A percentile compares a stretch with the other conserved stretches of the same genome.
Evolutionary conservation across 495 filamentous ascomycete genomes (phyloP).

Genomic region (Hypoxylon crocopeplum): DNA sequence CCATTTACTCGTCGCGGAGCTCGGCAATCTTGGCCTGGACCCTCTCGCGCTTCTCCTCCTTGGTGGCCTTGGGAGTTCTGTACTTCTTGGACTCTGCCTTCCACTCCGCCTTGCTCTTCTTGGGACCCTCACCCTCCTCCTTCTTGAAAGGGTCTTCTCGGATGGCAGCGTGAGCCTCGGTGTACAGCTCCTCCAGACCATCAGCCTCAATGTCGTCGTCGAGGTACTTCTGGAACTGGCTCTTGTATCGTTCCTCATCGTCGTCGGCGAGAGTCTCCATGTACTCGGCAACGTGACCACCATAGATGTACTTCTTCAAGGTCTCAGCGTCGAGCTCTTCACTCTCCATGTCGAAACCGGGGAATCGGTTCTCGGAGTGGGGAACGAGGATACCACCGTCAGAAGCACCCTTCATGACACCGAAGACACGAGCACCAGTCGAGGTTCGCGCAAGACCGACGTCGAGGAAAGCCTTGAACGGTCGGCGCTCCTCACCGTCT

Average conservation of each 20-base stretch:
- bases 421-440: constrained; percentile 97
- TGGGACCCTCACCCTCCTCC: constrained; percentile 74
- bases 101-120: constrained; percentile 96
- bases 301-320: constrained; percentile 99
- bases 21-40: constrained; percentile 90
- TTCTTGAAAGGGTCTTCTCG: constrained; percentile 98
- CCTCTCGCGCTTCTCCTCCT: constrained; percentile 76
- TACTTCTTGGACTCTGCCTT: constrained; percentile 96
- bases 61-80: constrained; percentile 74
- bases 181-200: constrained; percentile 95
- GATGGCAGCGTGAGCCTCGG: constrained; percentile 94
- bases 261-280: constrained; percentile 99
- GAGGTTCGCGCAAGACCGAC: constrained; percentile 96
- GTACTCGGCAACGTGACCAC: constrained; percentile 98
- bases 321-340: constrained; percentile 97
- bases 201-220: constrained; percentile 97
- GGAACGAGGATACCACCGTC: constrained; percentile 97
- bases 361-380: constrained; percentile 99
- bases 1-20: constrained; percentile 58
- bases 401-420: constrained; percentile 99
- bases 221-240: constrained; percentile 96
- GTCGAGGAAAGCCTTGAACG: constrained; percentile 98
- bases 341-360: constrained; percentile 93
- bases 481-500: constrained; percentile 82
- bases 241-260: constrained; percentile 99